phyloP scores from a whole-genome alignment of 306 rosid species.

The Cucurbita ficifolia region DNA sequence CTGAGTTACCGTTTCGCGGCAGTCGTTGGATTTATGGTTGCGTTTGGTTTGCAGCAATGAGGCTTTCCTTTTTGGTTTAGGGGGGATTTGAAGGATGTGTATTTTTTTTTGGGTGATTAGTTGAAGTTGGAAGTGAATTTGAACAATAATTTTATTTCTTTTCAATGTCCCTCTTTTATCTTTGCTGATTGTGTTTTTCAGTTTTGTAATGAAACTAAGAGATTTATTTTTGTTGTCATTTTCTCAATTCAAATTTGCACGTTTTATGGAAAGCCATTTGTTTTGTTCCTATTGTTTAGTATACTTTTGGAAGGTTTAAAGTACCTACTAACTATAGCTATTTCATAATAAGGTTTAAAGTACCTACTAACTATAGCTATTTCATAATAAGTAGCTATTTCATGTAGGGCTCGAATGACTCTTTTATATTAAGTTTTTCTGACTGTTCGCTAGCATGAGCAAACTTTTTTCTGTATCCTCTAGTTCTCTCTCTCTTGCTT shows the following conservation, averaged over 20 bases:
- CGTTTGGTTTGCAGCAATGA: conserved; percentile 2
- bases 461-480: too few relatives aligned
- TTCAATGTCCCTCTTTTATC: background rate
- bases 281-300: background rate
- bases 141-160: background rate
- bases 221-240: background rate
- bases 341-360: too few relatives aligned
- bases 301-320: too few relatives aligned
- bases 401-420: too few relatives aligned
- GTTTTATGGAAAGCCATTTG: background rate
- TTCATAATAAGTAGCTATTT: too few relatives aligned
- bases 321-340: too few relatives aligned
- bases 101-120: background rate
- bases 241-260: background rate
- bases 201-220: background rate
- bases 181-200: background rate
- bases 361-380: too few relatives aligned
- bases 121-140: background rate
- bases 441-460: too few relatives aligned
- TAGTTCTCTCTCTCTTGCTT: too few relatives aligned
- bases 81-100: background rate
- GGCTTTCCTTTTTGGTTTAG: background rate
- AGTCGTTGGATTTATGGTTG: conserved; percentile 3
- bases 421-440: too few relatives aligned
- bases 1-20: background rate